phyloP scores from a whole-genome alignment of 225 moss, liverwort and hornwort genomes.

The Physcomitrium patens region DNA sequence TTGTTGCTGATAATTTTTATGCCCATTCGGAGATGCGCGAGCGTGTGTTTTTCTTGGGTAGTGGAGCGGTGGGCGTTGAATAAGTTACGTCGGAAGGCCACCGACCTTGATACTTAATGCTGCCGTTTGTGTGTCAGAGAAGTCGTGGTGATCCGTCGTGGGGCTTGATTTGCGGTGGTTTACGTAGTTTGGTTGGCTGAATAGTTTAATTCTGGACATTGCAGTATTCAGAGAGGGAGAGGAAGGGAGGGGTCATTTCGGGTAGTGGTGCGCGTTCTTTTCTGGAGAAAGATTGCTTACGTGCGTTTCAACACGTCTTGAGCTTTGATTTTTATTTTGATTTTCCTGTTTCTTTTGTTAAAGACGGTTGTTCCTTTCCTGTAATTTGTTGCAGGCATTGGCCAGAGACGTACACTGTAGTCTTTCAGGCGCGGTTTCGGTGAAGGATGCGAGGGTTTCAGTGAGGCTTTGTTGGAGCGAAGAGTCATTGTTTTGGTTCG shows the following conservation, averaged over 20 bases:
- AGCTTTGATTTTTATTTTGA: background rate
- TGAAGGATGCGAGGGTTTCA: background rate
- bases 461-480: background rate
- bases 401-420: constrained; percentile 20
- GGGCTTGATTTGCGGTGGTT: constrained; percentile 23
- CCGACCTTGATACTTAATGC: background rate
- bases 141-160: background rate
- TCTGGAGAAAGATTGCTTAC: no score
- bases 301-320: no score
- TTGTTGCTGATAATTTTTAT: no score
- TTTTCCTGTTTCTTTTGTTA: no score
- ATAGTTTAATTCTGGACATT: background rate
- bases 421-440: background rate
- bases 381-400: constrained; percentile 7
- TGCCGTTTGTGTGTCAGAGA: constrained; percentile 10
- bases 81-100: no score
- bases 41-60: no score
- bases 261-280: no score
- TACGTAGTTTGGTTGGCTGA: constrained; percentile 26
- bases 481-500: background rate
- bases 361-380: no score
- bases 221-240: constrained; percentile 8
- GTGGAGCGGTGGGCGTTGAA: no score
- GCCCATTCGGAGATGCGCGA: no score
- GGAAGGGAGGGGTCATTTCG: no score